Evolutionary conservation across 106 monocot genomes (phyloP).

Genomic region (Dioscorea dumetorum): DNA sequence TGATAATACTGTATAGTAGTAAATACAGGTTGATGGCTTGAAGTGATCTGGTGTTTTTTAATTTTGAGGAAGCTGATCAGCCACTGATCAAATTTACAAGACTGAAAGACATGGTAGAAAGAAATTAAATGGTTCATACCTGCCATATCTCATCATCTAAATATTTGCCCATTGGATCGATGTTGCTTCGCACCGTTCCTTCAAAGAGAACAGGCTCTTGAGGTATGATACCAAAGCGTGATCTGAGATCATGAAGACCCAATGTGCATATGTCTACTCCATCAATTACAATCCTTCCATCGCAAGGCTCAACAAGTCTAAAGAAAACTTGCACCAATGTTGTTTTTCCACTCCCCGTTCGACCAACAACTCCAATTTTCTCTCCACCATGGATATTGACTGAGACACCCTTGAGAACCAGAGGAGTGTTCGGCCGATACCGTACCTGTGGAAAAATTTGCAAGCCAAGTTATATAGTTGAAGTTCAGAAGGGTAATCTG

Average conservation of each 20-base stretch:
- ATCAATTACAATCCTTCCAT: constrained; percentile 60
- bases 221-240: constrained; percentile 71
- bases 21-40: too few species aligned
- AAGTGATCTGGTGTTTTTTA: too few species aligned
- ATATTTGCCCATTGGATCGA: constrained; percentile 58
- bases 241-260: constrained; percentile 79
- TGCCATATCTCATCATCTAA: constrained; percentile 75
- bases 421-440: constrained; percentile 61
- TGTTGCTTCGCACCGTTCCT: constrained; percentile 75
- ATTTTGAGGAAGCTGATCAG: too few species aligned
- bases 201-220: constrained; percentile 83
- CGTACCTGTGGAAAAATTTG: constrained; percentile 29
- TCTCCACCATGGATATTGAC: constrained; percentile 52
- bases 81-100: too few species aligned
- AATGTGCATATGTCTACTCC: constrained; percentile 52
- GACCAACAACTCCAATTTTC: constrained; percentile 73
- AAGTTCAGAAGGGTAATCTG: not conserved
- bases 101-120: too few species aligned
- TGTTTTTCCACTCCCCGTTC: constrained; percentile 86
- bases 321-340: constrained; percentile 72
- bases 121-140: constrained; percentile 18
- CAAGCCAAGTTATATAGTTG: not conserved
- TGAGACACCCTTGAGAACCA: constrained; percentile 56
- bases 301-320: constrained; percentile 61
- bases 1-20: not conserved